phyloP scores from a whole-genome alignment of 1,139 yeast genomes.

The Suhomyces choctaworum region DNA sequence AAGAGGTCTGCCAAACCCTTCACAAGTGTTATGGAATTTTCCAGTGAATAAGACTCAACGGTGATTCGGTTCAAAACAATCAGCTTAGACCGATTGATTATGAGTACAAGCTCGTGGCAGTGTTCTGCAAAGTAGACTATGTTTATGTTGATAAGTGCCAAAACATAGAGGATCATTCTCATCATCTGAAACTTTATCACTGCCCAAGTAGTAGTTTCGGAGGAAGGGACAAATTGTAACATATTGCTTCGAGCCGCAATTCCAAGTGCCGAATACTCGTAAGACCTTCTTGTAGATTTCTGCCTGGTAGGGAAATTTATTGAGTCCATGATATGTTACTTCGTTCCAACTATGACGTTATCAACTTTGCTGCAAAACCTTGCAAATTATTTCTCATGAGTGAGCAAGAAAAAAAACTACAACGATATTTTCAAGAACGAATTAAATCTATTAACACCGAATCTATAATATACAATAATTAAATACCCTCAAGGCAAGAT shows the following conservation, averaged over 20 bases:
- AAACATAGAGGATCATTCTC: neutral
- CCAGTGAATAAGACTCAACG: too few species aligned
- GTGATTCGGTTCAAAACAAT: too few species aligned
- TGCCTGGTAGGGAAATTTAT: too few species aligned
- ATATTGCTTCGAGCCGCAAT: neutral
- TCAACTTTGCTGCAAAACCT: too few species aligned
- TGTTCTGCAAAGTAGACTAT: too few species aligned
- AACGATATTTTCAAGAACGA: neutral
- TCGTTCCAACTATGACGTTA: too few species aligned
- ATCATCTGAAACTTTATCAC: neutral
- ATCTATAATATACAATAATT: constrained; percentile 7
- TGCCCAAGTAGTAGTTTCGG: neutral
- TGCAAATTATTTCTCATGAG: too few species aligned
- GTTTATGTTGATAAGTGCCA: too few species aligned
- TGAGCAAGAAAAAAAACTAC: neutral
- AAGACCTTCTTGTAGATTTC: too few species aligned
- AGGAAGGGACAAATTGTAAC: neutral
- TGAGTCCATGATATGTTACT: too few species aligned
- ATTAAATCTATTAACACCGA: constrained; percentile 9
- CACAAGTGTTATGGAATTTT: neutral
- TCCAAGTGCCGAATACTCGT: neutral
- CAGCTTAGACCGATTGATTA: too few species aligned
- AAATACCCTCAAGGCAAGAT: constrained; percentile 11
- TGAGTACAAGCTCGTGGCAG: too few species aligned
- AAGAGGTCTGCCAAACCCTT: neutral